phyloP scores from a whole-genome alignment of 805 yeast species.

The Suhomyces pyralidae region DNA sequence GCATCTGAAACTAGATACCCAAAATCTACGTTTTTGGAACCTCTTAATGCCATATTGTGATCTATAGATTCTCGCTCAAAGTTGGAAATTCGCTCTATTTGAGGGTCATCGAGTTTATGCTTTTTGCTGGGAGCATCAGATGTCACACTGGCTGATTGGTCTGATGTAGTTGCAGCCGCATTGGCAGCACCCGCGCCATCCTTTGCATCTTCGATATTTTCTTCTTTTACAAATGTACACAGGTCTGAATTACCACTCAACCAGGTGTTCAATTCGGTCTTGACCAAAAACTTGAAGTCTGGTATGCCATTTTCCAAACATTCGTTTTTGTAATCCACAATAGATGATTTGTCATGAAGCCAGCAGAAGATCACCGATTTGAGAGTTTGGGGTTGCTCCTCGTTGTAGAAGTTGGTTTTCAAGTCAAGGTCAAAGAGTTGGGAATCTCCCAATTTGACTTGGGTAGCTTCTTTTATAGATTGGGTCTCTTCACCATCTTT shows the following conservation, averaged over 20 bases:
- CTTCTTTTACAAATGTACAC: conserved; percentile 49
- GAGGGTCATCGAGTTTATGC: conserved; percentile 40
- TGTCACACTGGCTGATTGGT: conserved; percentile 1
- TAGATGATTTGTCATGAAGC: conserved; percentile 66
- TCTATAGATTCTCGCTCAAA: conserved; percentile 53
- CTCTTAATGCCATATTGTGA: conserved; percentile 62
- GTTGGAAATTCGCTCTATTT: conserved; percentile 42
- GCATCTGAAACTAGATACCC: conserved; percentile 69
- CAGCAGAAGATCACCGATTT: conserved; percentile 73
- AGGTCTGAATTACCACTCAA: conserved; percentile 63
- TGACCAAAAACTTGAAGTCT: conserved; percentile 77
- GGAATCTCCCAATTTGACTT: conserved; percentile 28
- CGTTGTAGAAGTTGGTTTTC: conserved; percentile 55
- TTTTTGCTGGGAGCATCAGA: conserved; percentile 7
- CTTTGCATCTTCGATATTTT: not conserved
- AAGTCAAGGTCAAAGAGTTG: conserved; percentile 35
- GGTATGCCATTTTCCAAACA: conserved; percentile 63
- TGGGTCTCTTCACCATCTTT: conserved; percentile 14
- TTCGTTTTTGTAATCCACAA: conserved; percentile 76
- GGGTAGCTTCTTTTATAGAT: conserved; percentile 34
- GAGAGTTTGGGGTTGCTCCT: conserved; percentile 47
- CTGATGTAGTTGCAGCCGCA: conserved; percentile 1
- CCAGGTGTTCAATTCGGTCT: conserved; percentile 83
- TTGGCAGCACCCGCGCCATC: conserved; percentile 14
- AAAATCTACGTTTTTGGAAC: conserved; percentile 64